phyloP scores from a whole-genome alignment of 768 basidiomycete genomes.

The Zangia roseola region DNA sequence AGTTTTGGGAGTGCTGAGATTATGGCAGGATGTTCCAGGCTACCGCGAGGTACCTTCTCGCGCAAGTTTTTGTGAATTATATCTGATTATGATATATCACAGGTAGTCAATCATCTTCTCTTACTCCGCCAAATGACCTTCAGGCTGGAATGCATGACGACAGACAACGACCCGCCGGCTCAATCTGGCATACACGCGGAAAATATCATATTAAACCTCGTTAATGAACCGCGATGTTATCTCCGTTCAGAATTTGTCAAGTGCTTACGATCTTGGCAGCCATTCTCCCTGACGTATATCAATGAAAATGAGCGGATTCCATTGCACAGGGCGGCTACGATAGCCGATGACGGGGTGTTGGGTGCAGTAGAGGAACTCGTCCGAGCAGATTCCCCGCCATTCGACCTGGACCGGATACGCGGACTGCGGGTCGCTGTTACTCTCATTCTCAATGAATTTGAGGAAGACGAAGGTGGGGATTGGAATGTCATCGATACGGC shows the following conservation, averaged over 20 bases:
- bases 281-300: slow-evolving; percentile 61
- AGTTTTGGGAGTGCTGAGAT: slow-evolving; percentile 51
- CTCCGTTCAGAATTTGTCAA: slow-evolving; percentile 57
- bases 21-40: slow-evolving; percentile 50
- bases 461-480: slow-evolving; percentile 50
- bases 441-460: slow-evolving; percentile 52
- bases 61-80: slow-evolving; percentile 6
- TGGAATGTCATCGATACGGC: slow-evolving; percentile 54
- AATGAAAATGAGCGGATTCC: slow-evolving; percentile 56
- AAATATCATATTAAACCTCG: slow-evolving; percentile 60
- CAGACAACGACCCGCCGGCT: slow-evolving; percentile 58
- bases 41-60: slow-evolving; percentile 63
- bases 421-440: slow-evolving; percentile 64
- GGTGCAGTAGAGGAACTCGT: slow-evolving; percentile 62
- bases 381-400: slow-evolving; percentile 30
- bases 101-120: slow-evolving; percentile 73
- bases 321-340: slow-evolving; percentile 58
- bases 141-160: slow-evolving; percentile 71
- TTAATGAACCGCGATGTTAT: slow-evolving; percentile 58
- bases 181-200: slow-evolving; percentile 68
- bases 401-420: slow-evolving; percentile 49
- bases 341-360: slow-evolving; percentile 66
- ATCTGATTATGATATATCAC: slow-evolving; percentile 24
- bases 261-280: slow-evolving; percentile 58
- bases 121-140: slow-evolving; percentile 70